These are phyloP conservation scores for Leishmania mexicana DNA, from an alignment of 208 protist genomes.

Conservation along the genomic window DNA sequence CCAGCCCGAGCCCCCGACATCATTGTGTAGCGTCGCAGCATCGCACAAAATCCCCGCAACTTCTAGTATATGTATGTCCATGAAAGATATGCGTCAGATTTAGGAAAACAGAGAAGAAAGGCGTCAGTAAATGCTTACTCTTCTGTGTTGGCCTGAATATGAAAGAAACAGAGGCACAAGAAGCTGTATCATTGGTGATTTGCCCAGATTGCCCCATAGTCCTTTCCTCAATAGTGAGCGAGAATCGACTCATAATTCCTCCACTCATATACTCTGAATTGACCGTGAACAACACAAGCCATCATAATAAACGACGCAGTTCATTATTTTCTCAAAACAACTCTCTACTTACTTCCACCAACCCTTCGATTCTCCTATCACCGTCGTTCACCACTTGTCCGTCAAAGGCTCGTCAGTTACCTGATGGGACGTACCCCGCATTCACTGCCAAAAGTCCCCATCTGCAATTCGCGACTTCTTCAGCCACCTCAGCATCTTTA, in stretches of 20 bases:
- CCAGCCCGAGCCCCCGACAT: too few species aligned
- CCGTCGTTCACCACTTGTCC: not conserved
- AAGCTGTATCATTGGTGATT: not conserved
- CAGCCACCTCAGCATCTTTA: too few species aligned
- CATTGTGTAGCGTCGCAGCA: conserved; percentile 2
- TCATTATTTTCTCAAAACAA: not conserved
- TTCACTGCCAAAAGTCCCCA: too few species aligned
- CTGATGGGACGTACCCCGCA: fast-evolving
- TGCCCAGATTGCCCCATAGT: not conserved
- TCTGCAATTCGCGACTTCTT: too few species aligned
- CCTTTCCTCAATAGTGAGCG: not conserved
- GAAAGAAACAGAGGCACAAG: not conserved
- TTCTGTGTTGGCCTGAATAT: not conserved
- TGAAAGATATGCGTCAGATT: not conserved
- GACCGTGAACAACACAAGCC: not conserved
- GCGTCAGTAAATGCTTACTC: not conserved
- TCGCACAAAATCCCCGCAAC: not conserved
- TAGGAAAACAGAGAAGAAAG: not conserved
- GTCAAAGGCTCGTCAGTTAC: too few species aligned
- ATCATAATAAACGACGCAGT: not conserved
- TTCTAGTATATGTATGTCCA: not conserved
- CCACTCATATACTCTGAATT: not conserved
- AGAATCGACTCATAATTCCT: not conserved
- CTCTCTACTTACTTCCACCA: not conserved
- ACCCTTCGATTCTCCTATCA: not conserved